Evolutionary conservation across 164 flowering plant species (phyloP), one percentile per base, ranked within the genome.

Genomic region (Vitis amurensis): DNA sequence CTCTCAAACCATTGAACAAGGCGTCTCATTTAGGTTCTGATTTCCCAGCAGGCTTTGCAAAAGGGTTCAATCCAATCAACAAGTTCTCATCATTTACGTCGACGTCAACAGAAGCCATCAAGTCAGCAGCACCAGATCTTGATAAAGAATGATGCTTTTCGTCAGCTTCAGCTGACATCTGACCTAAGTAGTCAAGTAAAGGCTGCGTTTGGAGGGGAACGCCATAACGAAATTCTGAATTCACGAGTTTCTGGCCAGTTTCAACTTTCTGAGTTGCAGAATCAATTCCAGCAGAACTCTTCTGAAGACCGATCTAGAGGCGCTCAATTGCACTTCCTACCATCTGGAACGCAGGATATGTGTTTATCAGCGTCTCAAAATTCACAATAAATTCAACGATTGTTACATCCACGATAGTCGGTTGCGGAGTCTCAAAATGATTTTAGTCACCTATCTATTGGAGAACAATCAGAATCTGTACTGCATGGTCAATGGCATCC

Each of bases 351-450:
- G 59, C 85, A 68, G 56, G 88, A 81, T 55, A 81, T 55, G 0
- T 68, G 68, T 71, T 83, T 85, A 11, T 57, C 88, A 37, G 27
- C 74, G n/a, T 68, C 84, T 59, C 91, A 82, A 70, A 77, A 69
- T 76, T 70, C 89, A 50, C 89, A 82, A 68, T 86, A 83, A 60
- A 77, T 87, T 82, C 96, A 80, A 66, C 90, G 85, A 67, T 17
- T 78, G 50, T 61, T 89, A 67, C 84, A 87, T 63, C 77, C 82
- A 10, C 83, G 71, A 6, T 86, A 85, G 51, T 78, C 82, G 44
- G 76, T 69, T 76, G 51, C 77, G 9, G 90, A 85, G 53, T 55
- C 86, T 47, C 90, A 78, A 75, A 85, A 76, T 77, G 83, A 74
- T 66, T 80, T 80, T 73, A 71, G 67, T 71, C 49, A 75, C 64